Evolutionary conservation across 139 green algal species (phyloP).

Genomic region (Coccomyxa sp.): DNA sequence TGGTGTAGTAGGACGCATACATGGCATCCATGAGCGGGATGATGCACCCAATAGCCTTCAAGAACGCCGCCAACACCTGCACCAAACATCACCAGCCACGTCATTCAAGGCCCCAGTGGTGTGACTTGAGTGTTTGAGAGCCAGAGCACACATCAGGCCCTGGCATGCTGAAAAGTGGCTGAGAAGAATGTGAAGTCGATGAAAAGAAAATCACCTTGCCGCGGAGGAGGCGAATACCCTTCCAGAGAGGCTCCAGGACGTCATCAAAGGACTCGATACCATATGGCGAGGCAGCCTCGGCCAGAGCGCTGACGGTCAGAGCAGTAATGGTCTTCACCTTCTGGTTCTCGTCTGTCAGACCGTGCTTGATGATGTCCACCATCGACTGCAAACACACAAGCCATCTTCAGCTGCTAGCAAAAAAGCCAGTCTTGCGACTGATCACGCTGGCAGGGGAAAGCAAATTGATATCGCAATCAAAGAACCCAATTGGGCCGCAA

Average conservation of each 20-base stretch:
- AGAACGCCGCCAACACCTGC: constrained; percentile 79
- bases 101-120: neutral
- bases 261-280: constrained; percentile 98
- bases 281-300: constrained; percentile 93
- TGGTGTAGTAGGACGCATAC: constrained; percentile 98
- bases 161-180: neutral
- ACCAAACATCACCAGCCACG: neutral
- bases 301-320: constrained; percentile 89
- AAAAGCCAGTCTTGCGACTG: neutral
- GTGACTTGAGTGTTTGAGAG: neutral
- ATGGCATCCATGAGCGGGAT: constrained; percentile 98
- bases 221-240: constrained; percentile 87
- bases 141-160: neutral
- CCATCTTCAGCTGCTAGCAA: neutral
- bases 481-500: too few species aligned
- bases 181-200: neutral
- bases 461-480: neutral
- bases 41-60: constrained; percentile 96
- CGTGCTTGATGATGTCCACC: constrained; percentile 97
- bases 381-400: constrained; percentile 43
- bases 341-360: constrained; percentile 70
- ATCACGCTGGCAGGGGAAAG: neutral
- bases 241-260: constrained; percentile 97
- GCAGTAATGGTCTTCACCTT: constrained; percentile 96
- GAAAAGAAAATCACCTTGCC: constrained; percentile 66